Base-by-base conservation (phyloP, 2,329 filamentous ascomycete species). In the Chaetomiaceae sp. region DNA sequence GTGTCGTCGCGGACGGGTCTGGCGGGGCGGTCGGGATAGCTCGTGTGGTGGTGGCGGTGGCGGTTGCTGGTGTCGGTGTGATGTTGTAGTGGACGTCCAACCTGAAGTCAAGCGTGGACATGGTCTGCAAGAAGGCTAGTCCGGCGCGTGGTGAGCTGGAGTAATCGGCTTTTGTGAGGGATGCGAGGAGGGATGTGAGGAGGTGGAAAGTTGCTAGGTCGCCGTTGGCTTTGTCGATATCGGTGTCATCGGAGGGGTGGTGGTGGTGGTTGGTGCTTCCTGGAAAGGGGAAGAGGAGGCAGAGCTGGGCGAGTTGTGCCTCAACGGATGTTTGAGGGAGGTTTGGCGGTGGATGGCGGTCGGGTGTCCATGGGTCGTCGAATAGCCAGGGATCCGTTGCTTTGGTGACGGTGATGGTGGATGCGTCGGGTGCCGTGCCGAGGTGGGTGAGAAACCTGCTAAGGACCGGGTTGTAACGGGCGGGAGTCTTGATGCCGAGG, bases 71-170 rank as follows among this genome's bases (percentile, higher is more conserved):
- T 17, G 39, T 7, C 3, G 17, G 22, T 27, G 27, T 6, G 9
- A 22, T n/a, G n/a, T n/a, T n/a, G 20, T 29, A 6, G 14, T 19
- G 12, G 23, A 33, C 22, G 3, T 23, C 25, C 25, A 27, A 6
- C 5, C 9, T 9, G 5, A 23, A 22, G 6, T n/a, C 4, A 4
- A 52, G 23, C 7, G 23, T 25, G 4, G 47, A 23, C 45, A 57
- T 50, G 20, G 47, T 44, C 6, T 57, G 44, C 7, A 59, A 29
- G 20, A 61, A 59, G 2, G 59, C 55, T 20, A 47, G 20, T 4
- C 37, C 54, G 6, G 57, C 40, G 9, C 14, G 31, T 3, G 55
- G 46, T 1, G 37, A 37, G 17, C n/a, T 11, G 6, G 42, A 40
- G 36, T 56, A 38, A 20, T 61, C 53, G 4, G 57, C 37, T 7